Percentiles rank a stretch among this genome's conserved stretches.
Conservation (phyloP, 345 rosid genomes). For the Rhodomyrtus tomentosa region DNA sequence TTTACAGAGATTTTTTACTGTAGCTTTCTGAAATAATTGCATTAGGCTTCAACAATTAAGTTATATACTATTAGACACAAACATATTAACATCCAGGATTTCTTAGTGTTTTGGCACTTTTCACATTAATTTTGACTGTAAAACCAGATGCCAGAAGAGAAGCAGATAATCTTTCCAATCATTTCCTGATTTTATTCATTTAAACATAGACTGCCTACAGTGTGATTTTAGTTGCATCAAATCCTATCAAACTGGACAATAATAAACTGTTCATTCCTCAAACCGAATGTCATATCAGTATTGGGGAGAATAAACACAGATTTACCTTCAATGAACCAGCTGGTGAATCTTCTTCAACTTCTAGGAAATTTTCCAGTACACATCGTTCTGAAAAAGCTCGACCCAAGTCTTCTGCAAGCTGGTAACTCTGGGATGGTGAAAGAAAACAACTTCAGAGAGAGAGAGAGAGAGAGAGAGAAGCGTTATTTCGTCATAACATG, state of each 20-base stretch:
- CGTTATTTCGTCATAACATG: background rate
- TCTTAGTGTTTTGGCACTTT: background rate
- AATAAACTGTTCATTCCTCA: background rate
- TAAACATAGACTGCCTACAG: background rate
- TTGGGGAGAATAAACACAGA: background rate
- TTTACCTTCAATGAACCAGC: slow-evolving; percentile 55
- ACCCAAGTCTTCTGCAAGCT: slow-evolving; percentile 82
- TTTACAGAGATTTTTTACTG: background rate
- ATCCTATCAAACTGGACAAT: background rate
- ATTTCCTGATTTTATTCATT: background rate
- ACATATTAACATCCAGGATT: background rate
- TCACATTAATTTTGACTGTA: background rate
- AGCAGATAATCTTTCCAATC: background rate
- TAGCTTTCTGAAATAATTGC: background rate
- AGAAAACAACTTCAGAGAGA: background rate
- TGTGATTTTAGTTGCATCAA: background rate
- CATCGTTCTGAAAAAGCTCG: slow-evolving; percentile 81
- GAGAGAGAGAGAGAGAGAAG: background rate
- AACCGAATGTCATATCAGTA: background rate
- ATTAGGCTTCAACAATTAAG: background rate
- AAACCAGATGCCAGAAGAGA: background rate
- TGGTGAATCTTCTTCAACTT: slow-evolving; percentile 44
- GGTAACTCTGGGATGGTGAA: slow-evolving; percentile 39
- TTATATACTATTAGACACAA: background rate
- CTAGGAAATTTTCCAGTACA: slow-evolving; percentile 45